Percentiles rank a stretch among this genome's conserved stretches.
Conservation (phyloP, 2,329 filamentous ascomycete genomes). For the Monosporascus sp. region DNA sequence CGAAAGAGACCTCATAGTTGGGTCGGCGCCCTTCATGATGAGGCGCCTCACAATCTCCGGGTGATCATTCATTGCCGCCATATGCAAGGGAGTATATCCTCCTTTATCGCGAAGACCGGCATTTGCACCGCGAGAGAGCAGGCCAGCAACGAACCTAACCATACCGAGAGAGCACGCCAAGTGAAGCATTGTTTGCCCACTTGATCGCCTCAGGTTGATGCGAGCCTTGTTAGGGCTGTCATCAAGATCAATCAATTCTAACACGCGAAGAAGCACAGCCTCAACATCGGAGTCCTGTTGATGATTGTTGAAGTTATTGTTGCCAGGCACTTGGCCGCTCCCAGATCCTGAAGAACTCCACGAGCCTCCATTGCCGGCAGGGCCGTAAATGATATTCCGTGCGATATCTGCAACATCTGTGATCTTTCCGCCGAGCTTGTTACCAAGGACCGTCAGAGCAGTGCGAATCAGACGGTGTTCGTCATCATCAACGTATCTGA, state of each 20-base stretch:
- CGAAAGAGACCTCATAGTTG: constrained; percentile 61
- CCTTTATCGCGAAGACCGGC: constrained; percentile 69
- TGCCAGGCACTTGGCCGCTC: constrained; percentile 38
- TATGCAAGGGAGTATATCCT: constrained; percentile 76
- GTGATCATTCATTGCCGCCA: constrained; percentile 72
- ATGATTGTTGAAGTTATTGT: constrained; percentile 33
- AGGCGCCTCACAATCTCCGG: constrained; percentile 70
- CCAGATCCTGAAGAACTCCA: constrained; percentile 34
- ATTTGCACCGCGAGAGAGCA: constrained; percentile 73
- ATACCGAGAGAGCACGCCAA: constrained; percentile 71
- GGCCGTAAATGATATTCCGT: constrained; percentile 49
- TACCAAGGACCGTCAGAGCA: constrained; percentile 58
- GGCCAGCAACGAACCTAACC: constrained; percentile 67
- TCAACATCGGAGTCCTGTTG: constrained; percentile 48
- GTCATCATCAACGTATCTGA: constrained; percentile 70
- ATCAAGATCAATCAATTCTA: constrained; percentile 76
- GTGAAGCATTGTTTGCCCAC: constrained; percentile 77
- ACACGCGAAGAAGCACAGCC: constrained; percentile 61
- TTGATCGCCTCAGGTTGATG: constrained; percentile 59
- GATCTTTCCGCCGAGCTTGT: constrained; percentile 59
- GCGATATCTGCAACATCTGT: constrained; percentile 58
- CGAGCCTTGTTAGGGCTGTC: constrained; percentile 63
- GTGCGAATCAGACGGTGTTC: constrained; percentile 64
- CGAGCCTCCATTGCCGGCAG: constrained; percentile 39
- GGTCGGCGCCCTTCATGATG: constrained; percentile 67